phyloP scores from a whole-genome alignment of 2,329 filamentous ascomycete genomes.

The Emmonsiellopsis sp. region DNA sequence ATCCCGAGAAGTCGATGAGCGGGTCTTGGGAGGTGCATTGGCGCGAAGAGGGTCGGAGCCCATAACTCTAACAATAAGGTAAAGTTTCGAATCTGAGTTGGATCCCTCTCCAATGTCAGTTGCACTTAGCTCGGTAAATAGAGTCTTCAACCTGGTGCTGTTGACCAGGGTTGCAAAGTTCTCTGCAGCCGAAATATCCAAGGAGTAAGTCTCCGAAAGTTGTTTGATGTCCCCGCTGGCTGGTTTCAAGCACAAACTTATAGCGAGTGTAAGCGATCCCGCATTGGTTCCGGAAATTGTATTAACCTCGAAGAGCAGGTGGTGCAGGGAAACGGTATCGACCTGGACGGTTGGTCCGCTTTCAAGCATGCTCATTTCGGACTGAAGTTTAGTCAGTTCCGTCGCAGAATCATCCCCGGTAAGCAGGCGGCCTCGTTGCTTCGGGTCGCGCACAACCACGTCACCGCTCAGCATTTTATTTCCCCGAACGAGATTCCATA shows the following conservation, averaged over 20 bases:
- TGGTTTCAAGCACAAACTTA: conserved; percentile 68
- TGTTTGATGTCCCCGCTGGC: conserved; percentile 54
- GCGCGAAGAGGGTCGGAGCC: conserved; percentile 43
- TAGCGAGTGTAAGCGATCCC: conserved; percentile 65
- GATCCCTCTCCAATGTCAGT: conserved; percentile 60
- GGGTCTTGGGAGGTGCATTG: conserved; percentile 16
- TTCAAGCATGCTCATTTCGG: conserved; percentile 88
- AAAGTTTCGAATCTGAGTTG: conserved; percentile 62
- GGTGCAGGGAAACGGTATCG: conserved; percentile 62
- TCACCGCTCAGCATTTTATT: conserved; percentile 93
- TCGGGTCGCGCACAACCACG: conserved; percentile 87
- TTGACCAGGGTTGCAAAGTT: conserved; percentile 57
- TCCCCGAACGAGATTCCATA: conserved; percentile 89
- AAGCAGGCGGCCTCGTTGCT: conserved; percentile 71
- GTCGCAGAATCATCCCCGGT: conserved; percentile 91
- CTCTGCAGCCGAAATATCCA: conserved; percentile 68
- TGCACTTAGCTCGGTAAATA: conserved; percentile 79
- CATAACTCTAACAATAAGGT: conserved; percentile 73
- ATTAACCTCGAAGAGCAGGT: conserved; percentile 79
- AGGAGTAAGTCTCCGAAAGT: conserved; percentile 73
- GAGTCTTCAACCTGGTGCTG: conserved; percentile 64
- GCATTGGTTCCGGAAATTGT: conserved; percentile 67
- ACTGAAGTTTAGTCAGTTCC: conserved; percentile 82
- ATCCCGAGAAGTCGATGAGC: conserved; percentile 27
- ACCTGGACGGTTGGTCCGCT: conserved; percentile 61